A percentile compares a stretch with the other conserved stretches of the same genome.
Conservation (phyloP, 2,329 filamentous ascomycete species). For the Emergomyces africanus region DNA sequence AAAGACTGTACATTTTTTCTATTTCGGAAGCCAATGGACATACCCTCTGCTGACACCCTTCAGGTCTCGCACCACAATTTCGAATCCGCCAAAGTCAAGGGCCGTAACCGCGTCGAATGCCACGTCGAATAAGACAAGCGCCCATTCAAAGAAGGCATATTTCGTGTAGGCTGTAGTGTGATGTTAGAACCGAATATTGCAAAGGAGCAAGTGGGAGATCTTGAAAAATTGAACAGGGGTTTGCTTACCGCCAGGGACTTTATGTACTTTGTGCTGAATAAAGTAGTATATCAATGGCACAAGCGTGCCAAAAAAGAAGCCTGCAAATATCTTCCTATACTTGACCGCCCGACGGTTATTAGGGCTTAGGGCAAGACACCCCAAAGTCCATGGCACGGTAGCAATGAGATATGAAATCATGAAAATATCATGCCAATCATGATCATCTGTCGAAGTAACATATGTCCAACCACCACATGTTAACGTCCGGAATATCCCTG, state of each 20-base stretch:
- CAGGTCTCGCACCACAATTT: slow-evolving; percentile 76
- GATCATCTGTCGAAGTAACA: slow-evolving; percentile 93
- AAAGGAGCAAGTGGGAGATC: too few species aligned
- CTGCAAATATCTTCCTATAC: slow-evolving; percentile 75
- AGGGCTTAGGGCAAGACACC: slow-evolving; percentile 78
- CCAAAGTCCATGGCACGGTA: slow-evolving; percentile 88
- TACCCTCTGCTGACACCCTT: slow-evolving; percentile 95
- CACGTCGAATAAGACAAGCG: slow-evolving; percentile 86
- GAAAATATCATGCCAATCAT: slow-evolving; percentile 97
- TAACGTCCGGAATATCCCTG: slow-evolving; percentile 75
- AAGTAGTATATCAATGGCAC: slow-evolving; percentile 92
- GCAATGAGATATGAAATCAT: slow-evolving; percentile 98
- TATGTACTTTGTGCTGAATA: slow-evolving; percentile 97
- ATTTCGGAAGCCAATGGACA: slow-evolving; percentile 89
- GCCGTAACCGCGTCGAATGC: slow-evolving; percentile 92
- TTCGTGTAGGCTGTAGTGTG: slow-evolving; percentile 70
- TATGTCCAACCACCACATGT: slow-evolving; percentile 98
- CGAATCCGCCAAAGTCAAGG: slow-evolving; percentile 79
- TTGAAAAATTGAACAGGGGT: neutral
- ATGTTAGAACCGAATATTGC: slow-evolving; percentile 7
- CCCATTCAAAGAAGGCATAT: slow-evolving; percentile 97
- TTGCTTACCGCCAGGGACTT: slow-evolving; percentile 71
- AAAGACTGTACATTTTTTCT: slow-evolving; percentile 47
- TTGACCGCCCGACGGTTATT: slow-evolving; percentile 70
- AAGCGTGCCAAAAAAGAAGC: slow-evolving; percentile 79